Evolutionary conservation across 148 eudicot species (phyloP).

Genomic region (Drosera capensis): DNA sequence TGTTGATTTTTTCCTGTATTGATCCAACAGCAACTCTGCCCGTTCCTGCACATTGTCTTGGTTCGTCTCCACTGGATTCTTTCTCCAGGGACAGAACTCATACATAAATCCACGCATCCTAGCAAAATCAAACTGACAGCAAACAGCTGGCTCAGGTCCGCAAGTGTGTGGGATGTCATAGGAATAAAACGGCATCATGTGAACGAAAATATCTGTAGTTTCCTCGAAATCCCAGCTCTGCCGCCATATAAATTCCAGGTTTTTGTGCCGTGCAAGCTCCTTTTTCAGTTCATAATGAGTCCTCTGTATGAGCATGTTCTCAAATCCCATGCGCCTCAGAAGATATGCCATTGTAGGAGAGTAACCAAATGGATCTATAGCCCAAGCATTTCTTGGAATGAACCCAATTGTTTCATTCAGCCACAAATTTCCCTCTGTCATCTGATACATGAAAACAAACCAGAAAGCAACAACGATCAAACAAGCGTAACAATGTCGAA

Average conservation of each 20-base stretch:
- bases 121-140: conserved; percentile 98
- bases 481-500: too few species aligned
- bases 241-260: conserved; percentile 86
- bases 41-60: conserved; percentile 73
- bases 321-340: conserved; percentile 98
- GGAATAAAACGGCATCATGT: conserved; percentile 99
- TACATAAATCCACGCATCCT: conserved; percentile 76
- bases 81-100: conserved; percentile 94
- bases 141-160: conserved; percentile 97
- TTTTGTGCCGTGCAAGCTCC: conserved; percentile 67
- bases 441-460: conserved; percentile 31
- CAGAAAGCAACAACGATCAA: too few species aligned
- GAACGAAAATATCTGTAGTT: conserved; percentile 94
- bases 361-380: conserved; percentile 98
- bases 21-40: conserved; percentile 71
- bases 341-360: conserved; percentile 99
- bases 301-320: conserved; percentile 99
- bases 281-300: conserved; percentile 96
- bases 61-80: conserved; percentile 77
- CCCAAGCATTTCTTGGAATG: conserved; percentile 92
- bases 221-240: conserved; percentile 93
- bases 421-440: conserved; percentile 97
- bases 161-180: conserved; percentile 98
- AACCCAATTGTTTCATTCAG: conserved; percentile 89
- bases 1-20: conserved; percentile 85